Conservation (phyloP, 2,329 filamentous ascomycete species). For the Paecilomyces formosus region DNA sequence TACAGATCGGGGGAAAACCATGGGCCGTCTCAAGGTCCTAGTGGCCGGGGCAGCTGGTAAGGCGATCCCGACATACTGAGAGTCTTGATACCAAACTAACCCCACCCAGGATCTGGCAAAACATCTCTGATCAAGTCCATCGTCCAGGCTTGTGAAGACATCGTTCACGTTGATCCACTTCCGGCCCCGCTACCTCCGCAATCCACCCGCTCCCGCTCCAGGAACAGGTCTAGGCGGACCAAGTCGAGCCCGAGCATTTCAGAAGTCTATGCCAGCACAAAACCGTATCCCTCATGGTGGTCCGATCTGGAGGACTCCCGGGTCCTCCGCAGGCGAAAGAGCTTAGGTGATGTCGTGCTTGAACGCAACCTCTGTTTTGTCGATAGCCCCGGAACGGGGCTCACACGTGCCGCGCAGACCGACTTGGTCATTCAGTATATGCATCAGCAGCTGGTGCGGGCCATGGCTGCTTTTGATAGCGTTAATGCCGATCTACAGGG, state of each 20-base stretch:
- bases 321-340: slow-evolving; percentile 57
- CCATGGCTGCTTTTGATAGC: slow-evolving; percentile 54
- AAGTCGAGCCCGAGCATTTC: slow-evolving; percentile 36
- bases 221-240: slow-evolving; percentile 11
- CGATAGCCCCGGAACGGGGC: slow-evolving; percentile 62
- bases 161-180: slow-evolving; percentile 79
- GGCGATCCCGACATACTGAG: slow-evolving; percentile 5
- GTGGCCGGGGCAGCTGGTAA: slow-evolving; percentile 71
- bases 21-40: slow-evolving; percentile 85
- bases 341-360: slow-evolving; percentile 66
- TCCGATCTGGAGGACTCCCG: slow-evolving; percentile 64
- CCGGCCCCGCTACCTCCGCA: slow-evolving; percentile 13
- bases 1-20: slow-evolving; percentile 72
- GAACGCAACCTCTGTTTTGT: slow-evolving; percentile 93
- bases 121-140: slow-evolving; percentile 84
- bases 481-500: slow-evolving; percentile 67
- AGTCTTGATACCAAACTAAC: slow-evolving; percentile 1
- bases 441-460: slow-evolving; percentile 59
- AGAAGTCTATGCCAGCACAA: slow-evolving; percentile 72
- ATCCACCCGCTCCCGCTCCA: slow-evolving; percentile 11
- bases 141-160: slow-evolving; percentile 78
- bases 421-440: slow-evolving; percentile 63
- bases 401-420: slow-evolving; percentile 47
- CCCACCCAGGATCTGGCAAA: slow-evolving; percentile 65
- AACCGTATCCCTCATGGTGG: slow-evolving; percentile 86